Conservation (phyloP, 2,329 filamentous ascomycete species). For the Xylaria sp. region DNA sequence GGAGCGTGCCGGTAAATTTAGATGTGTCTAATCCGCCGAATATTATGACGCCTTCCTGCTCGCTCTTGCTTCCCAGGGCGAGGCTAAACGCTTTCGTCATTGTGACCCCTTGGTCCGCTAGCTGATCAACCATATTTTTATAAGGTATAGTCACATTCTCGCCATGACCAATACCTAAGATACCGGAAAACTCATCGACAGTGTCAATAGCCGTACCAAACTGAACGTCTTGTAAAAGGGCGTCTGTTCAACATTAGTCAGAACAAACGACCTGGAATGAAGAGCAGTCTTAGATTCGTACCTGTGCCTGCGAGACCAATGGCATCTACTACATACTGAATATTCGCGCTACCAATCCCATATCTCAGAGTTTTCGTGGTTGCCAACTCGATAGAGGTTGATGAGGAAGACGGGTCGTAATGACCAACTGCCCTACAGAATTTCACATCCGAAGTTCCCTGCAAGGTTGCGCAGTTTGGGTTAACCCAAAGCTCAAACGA, state of each 20-base stretch:
- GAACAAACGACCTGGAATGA: neutral
- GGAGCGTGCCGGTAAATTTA: conserved; percentile 70
- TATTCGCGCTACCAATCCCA: conserved; percentile 61
- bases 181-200: conserved; percentile 62
- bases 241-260: conserved; percentile 39
- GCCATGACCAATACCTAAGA: conserved; percentile 80
- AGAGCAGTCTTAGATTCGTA: conserved; percentile 22
- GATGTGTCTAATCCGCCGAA: conserved; percentile 74
- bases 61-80: conserved; percentile 69
- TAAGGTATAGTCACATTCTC: conserved; percentile 58
- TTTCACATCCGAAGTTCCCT: conserved; percentile 49
- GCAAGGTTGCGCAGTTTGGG: conserved; percentile 62
- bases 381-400: conserved; percentile 49
- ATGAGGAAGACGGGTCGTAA: conserved; percentile 57
- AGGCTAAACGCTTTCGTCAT: conserved; percentile 71
- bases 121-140: conserved; percentile 62
- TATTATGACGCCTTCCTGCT: conserved; percentile 70
- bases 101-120: conserved; percentile 63
- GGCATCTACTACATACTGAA: conserved; percentile 61
- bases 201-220: conserved; percentile 71
- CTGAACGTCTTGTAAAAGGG: conserved; percentile 63
- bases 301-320: conserved; percentile 55
- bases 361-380: conserved; percentile 57
- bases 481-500: conserved; percentile 73
- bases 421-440: conserved; percentile 59